phyloP scores from a whole-genome alignment of 305 asterid genomes.

The Plantago rigida region DNA sequence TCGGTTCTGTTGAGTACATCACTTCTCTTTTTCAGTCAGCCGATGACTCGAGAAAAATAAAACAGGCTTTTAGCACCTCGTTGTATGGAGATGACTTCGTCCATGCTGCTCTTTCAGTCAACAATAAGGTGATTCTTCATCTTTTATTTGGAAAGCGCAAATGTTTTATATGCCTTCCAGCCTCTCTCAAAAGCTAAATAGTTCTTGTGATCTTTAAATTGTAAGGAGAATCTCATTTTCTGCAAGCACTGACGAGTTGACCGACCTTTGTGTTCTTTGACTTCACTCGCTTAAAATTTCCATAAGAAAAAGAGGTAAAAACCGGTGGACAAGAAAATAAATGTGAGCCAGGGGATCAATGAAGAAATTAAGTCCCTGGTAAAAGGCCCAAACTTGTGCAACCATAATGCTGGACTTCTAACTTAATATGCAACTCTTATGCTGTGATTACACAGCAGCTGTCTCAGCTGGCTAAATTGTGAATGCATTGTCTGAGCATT shows the following conservation, averaged over 20 bases:
- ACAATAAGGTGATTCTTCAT: slow-evolving; percentile 48
- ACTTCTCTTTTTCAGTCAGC: slow-evolving; percentile 65
- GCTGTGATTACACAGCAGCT: not conserved
- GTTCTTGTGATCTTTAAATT: not conserved
- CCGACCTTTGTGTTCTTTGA: no score
- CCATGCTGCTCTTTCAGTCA: slow-evolving; percentile 80
- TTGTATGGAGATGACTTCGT: slow-evolving; percentile 66
- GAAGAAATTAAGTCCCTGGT: not conserved
- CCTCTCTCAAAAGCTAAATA: not conserved
- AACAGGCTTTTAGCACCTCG: slow-evolving; percentile 70
- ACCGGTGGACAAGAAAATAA: no score
- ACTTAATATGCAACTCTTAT: no score
- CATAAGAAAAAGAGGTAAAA: no score
- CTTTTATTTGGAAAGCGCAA: not conserved
- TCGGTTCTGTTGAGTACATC: slow-evolving; percentile 91
- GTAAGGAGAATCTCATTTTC: not conserved
- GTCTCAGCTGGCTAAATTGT: not conserved
- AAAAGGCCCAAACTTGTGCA: not conserved
- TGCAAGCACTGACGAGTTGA: not conserved
- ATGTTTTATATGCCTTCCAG: not conserved
- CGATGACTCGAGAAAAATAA: slow-evolving; percentile 56
- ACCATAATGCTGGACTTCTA: not conserved
- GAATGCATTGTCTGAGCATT: not conserved
- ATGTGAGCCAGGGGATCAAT: not conserved
- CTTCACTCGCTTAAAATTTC: no score